Base-by-base conservation (phyloP, 2,329 filamentous ascomycete genomes). In the Hypocrella siamensis region DNA sequence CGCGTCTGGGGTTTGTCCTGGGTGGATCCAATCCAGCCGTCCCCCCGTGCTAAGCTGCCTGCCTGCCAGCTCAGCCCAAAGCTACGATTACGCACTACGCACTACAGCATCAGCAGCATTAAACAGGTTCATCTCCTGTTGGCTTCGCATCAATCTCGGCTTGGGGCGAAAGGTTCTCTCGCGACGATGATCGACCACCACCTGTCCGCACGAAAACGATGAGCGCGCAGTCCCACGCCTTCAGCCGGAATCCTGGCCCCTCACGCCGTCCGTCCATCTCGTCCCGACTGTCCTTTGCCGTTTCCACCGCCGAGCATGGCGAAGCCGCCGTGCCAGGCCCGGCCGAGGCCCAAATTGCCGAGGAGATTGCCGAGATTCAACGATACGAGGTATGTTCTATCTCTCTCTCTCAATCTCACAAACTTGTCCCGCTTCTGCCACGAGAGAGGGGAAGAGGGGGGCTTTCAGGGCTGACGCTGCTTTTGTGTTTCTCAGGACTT, bases 301-400 rank as follows among this genome's bases (percentile, higher is more conserved):
- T 81, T 35, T 79, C 75, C 33, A 69, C 58, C 38, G 66, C 63
- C 37, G 78, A 84, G 52, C 65, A 65, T 40, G 75, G 73, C 38
- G 67, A 76, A 37, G 58, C 63, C 37, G 58, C 59, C 37, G 58
- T 58, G 37, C 57, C 62, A 22, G 54, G 51, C 9, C 63, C 63
- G 18, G 72, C 66, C 34, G 72, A 81, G 46, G 70, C 77, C 38
- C 73, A 78, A 39, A 83, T 93, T 42, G 80, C 85, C 38, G 86
- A 96, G 49, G 90, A 98, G 60, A 93, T 98, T 49, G 86, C 81
- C 17, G 80, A 94, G 62, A 96, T 98, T 52, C 94, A 94, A 60
- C 73, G 88, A 60, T 98, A 98, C 59, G 90, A 93, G 61, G 73
- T 77, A 52, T 40, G 56, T 10, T 10, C 10, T 15, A 9, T 5